Evolutionary conservation across 2,329 filamentous ascomycete species (phyloP).

Genomic region (Fusarium camptoceras): DNA sequence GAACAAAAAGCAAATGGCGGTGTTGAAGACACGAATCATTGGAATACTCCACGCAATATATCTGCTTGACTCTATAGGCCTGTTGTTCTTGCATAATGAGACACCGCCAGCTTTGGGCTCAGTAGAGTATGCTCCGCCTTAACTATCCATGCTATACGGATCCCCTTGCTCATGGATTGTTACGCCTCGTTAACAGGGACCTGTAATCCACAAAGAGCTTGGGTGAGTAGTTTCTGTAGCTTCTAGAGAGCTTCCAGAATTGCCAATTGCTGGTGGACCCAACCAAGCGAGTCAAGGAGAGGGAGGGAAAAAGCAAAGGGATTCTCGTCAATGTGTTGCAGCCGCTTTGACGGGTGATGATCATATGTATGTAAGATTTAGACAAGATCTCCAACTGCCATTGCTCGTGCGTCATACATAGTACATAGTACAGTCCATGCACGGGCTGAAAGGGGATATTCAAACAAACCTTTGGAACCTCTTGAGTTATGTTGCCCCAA

Average conservation of each 20-base stretch:
- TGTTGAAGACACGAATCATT: constrained; percentile 7
- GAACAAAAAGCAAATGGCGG: constrained; percentile 2
- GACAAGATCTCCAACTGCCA: constrained; percentile 17
- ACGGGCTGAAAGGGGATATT: neutral
- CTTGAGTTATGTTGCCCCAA: constrained; percentile 4
- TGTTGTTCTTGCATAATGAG: constrained; percentile 10
- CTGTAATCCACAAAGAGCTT: constrained; percentile 17
- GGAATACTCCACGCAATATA: neutral
- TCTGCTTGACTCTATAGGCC: constrained; percentile 7
- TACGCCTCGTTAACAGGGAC: constrained; percentile 36
- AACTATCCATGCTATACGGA: constrained; percentile 34
- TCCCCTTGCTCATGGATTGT: constrained; percentile 15
- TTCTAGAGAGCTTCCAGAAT: constrained; percentile 38
- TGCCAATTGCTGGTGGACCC: constrained; percentile 17
- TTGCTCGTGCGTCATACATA: constrained; percentile 6
- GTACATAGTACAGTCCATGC: constrained; percentile 3
- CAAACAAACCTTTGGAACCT: neutral
- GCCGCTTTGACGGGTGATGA: constrained; percentile 19
- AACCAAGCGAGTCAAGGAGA: constrained; percentile 27
- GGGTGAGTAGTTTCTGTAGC: constrained; percentile 4
- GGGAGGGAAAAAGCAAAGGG: constrained; percentile 11
- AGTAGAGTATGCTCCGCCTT: constrained; percentile 25
- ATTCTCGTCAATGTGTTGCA: constrained; percentile 30
- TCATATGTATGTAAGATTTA: constrained; percentile 29
- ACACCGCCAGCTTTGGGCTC: constrained; percentile 11